Base-by-base conservation (phyloP, 2,329 filamentous ascomycete species). In the Kalmusia sp. region DNA sequence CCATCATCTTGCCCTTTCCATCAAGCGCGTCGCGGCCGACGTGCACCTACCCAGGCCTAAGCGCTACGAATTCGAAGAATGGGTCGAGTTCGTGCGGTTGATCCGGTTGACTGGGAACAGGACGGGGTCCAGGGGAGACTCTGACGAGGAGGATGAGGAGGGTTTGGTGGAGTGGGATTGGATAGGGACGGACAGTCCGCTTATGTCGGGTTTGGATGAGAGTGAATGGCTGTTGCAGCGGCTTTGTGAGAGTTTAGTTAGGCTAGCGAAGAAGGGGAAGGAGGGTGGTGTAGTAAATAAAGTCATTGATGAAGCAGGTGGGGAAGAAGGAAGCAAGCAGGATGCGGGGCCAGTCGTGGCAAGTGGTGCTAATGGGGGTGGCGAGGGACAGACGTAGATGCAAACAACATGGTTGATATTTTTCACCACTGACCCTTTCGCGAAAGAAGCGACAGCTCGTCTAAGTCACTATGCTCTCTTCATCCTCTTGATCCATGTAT, bases 51-150 rank as follows among this genome's bases (percentile, higher is more conserved):
- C 80, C 4, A 81, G 84, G 2, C 79, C 82, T 0, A 87, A 86
- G 50, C 82, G 81, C 49, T 97, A 96, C 70, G 81, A 79, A 0
- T 97, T 92, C 58, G 86, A 92, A 61, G 89, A 96, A 69, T 96
- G 92, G 93, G 89, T 89, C 0, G 90, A 91, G 78, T 95, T 91
- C 63, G 87, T 93, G 6, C 84, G 85, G 19, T 80, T 96, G 27
- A 90, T 96, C 31, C 78, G 83, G 2, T 87, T 87, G 59, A 77
- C 78, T 2, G 49, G 52, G 12, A 41, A 49, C 6, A 49, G 43
- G 6, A 52, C 50, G 1, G 14, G 41, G 9, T 38, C 51, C 31
- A 24, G 49, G 45, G 38, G 63, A 9, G 58, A 52, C 11, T 62
- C 73, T 2, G 63, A 68, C 2, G 78, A 82, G 6, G 82, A 84